Percentiles rank a stretch among this genome's conserved stretches.
Conservation (phyloP, 306 rosid species). For the Vicia sativa region DNA sequence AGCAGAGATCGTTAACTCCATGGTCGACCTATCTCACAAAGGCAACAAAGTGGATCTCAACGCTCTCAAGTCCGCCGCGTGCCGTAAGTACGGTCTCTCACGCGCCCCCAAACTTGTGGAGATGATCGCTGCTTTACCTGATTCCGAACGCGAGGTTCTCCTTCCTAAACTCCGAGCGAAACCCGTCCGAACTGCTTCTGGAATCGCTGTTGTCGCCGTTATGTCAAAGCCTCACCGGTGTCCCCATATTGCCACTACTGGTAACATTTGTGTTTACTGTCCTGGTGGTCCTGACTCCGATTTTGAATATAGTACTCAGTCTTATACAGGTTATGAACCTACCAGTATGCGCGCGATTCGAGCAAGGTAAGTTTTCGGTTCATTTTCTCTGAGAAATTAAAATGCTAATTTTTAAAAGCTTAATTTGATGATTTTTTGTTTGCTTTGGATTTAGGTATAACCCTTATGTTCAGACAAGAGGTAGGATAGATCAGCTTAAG, state of each 20-base stretch:
- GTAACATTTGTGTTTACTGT: slow-evolving; percentile 94
- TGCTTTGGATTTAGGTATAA: slow-evolving; percentile 72
- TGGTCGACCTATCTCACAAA: slow-evolving; percentile 85
- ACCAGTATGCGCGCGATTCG: slow-evolving; percentile 99
- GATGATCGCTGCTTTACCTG: slow-evolving; percentile 94
- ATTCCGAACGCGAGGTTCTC: slow-evolving; percentile 78
- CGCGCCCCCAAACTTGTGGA: slow-evolving; percentile 97
- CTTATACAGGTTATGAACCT: slow-evolving; percentile 98
- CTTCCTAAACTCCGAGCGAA: slow-evolving; percentile 95
- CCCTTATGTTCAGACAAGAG: slow-evolving; percentile 93
- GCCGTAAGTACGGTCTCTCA: slow-evolving; percentile 93
- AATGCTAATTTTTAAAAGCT: neutral
- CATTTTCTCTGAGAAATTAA: neutral
- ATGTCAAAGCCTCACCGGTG: slow-evolving; percentile 99
- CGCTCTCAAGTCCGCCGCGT: slow-evolving; percentile 84
- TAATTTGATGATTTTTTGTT: slow-evolving; percentile 8
- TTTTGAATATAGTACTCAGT: slow-evolving; percentile 95
- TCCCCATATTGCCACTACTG: slow-evolving; percentile 95
- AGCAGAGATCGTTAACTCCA: slow-evolving; percentile 85
- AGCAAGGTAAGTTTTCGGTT: slow-evolving; percentile 61
- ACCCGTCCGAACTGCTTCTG: slow-evolving; percentile 94
- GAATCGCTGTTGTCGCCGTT: slow-evolving; percentile 94
- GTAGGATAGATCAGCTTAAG: slow-evolving; percentile 98
- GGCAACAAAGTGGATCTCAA: slow-evolving; percentile 91
- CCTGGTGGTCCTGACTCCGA: slow-evolving; percentile 98